Base-by-base conservation (phyloP, 2,329 filamentous ascomycete genomes). In the Dactylellina parvicollis region DNA sequence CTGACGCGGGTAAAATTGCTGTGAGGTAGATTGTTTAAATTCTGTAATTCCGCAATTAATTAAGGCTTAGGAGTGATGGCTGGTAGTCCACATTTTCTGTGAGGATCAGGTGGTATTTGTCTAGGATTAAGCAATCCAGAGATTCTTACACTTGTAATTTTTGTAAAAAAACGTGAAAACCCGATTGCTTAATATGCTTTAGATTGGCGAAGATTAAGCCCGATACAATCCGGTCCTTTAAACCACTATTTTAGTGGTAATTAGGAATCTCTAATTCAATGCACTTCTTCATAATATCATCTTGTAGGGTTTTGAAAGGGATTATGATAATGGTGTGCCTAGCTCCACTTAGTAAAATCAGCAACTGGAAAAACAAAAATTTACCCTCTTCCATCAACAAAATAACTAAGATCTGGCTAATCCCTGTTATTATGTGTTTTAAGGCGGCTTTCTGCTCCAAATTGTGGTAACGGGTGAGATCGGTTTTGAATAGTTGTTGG, bases 341-440 rank as follows among this genome's bases (percentile, higher is more conserved):
- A 32, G 12, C 12, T 5, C 12, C 12, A 32, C 12, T 32, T 32
- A 32, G 12, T 32, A 22, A 49, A n/a, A 49, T 14, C 9, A 49
- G 24, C 24, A 49, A 24, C 24, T 49, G 18, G 22, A 49, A 49
- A 22, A 49, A 24, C 24, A 49, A 28, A n/a, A n/a, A 49, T 49
- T 49, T 49, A 22, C 22, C 18, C 9, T n/a, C 24, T n/a, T 28
- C 24, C 3, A n/a, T 49, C 24, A 24, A n/a, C n/a, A 49, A 49
- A n/a, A 49, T 26, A 7, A n/a, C 22, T 49, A 49, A 8, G 10
- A 49, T 49, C 3, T 49, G 24, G 9, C 4, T 14, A 4, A 24
- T 49, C 7, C 44, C n/a, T 49, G 18, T 22, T 49, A 49, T 49
- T 5, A 49, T 49, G 24, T 49, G n/a, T 49, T 49, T 24, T 49